Evolutionary conservation across 2,329 filamentous ascomycete genomes (phyloP).

Genomic region (Botrytis byssoidea): DNA sequence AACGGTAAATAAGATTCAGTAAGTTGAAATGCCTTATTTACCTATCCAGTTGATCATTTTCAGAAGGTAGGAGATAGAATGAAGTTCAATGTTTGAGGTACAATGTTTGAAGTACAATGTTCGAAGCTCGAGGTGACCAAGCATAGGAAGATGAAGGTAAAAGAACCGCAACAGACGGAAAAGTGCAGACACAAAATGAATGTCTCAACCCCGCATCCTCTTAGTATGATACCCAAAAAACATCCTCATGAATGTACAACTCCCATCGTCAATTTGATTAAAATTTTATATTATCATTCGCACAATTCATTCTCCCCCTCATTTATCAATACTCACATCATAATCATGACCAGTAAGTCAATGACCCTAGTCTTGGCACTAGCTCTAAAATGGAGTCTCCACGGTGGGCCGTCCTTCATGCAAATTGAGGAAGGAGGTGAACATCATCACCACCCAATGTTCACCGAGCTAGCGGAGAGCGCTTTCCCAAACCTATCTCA

Average conservation of each 20-base stretch:
- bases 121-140: neutral
- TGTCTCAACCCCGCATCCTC: neutral
- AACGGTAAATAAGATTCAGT: neutral
- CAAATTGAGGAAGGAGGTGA: neutral
- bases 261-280: neutral
- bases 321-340: neutral
- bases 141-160: neutral
- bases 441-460: neutral
- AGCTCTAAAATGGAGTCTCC: neutral
- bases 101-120: neutral
- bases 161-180: neutral
- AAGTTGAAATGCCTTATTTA: neutral
- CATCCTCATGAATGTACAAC: neutral
- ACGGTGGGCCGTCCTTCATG: neutral
- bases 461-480: neutral
- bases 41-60: neutral
- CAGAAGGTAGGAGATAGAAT: neutral
- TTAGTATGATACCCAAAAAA: neutral
- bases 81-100: neutral
- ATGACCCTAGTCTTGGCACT: neutral
- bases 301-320: neutral
- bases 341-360: neutral
- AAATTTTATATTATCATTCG: neutral
- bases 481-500: neutral
- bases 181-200: neutral